These are phyloP conservation scores for Barnettozyma populi DNA, from an alignment of 805 yeast genomes.

Conservation along the genomic window DNA sequence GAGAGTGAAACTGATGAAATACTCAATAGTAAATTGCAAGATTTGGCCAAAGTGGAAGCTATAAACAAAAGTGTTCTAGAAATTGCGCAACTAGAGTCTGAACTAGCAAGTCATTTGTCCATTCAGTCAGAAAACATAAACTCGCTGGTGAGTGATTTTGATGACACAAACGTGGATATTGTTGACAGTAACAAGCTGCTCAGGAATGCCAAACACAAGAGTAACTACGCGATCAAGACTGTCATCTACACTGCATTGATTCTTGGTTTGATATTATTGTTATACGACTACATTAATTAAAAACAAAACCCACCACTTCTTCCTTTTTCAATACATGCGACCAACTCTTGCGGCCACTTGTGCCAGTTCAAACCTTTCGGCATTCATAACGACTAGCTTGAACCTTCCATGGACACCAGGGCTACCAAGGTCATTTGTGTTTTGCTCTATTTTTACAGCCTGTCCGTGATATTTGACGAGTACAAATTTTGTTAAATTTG, in stretches of 20 bases:
- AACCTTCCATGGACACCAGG: conserved; percentile 60
- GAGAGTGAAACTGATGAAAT: conserved; percentile 54
- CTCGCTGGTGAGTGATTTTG: conserved; percentile 59
- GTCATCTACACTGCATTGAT: conserved; percentile 50
- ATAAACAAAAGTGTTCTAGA: conserved; percentile 63
- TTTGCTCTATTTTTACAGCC: neutral
- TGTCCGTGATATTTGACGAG: neutral
- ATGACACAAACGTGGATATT: conserved; percentile 59
- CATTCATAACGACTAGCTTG: conserved; percentile 58
- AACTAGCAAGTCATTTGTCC: conserved; percentile 65
- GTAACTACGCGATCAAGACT: conserved; percentile 54
- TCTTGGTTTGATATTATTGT: conserved; percentile 50
- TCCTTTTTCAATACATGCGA: neutral
- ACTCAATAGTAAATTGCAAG: conserved; percentile 51
- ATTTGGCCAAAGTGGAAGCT: conserved; percentile 52
- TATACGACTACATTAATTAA: conserved; percentile 45
- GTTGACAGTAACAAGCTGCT: conserved; percentile 66
- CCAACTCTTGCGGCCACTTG: neutral
- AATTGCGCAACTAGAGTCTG: conserved; percentile 69
- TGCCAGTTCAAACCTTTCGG: conserved; percentile 37
- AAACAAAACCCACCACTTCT: neutral
- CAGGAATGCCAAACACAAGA: conserved; percentile 59
- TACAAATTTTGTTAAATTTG: neutral
- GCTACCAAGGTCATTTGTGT: conserved; percentile 41
- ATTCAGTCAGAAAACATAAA: conserved; percentile 68